These are phyloP conservation scores for Trichoderma gracile DNA, from an alignment of 2,329 filamentous ascomycete species.

Conservation along the genomic window DNA sequence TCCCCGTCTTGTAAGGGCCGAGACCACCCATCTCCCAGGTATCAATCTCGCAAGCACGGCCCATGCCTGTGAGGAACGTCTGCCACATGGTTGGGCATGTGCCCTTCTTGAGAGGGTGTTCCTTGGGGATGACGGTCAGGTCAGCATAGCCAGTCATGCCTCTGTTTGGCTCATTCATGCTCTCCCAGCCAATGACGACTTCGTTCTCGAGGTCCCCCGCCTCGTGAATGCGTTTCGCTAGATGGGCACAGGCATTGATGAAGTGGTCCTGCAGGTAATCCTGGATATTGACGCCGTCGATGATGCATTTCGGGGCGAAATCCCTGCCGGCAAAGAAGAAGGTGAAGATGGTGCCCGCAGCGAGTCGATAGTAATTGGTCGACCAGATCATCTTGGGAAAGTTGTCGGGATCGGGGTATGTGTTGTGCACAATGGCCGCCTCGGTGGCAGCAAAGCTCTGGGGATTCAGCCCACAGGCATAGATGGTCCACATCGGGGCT, in stretches of 20 bases:
- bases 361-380: constrained; percentile 90
- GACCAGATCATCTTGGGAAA: constrained; percentile 99
- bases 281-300: constrained; percentile 93
- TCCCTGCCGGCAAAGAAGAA: constrained; percentile 88
- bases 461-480: constrained; percentile 89
- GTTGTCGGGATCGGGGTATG: constrained; percentile 76
- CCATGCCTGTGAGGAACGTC: constrained; percentile 86
- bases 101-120: constrained; percentile 89
- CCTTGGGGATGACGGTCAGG: constrained; percentile 75
- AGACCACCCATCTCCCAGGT: constrained; percentile 93
- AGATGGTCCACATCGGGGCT: constrained; percentile 96
- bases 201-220: constrained; percentile 85
- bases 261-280: constrained; percentile 92
- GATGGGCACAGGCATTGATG: constrained; percentile 73
- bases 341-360: constrained; percentile 87
- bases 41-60: constrained; percentile 83
- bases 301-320: constrained; percentile 94
- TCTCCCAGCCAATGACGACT: constrained; percentile 93
- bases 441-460: constrained; percentile 81
- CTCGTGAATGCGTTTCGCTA: constrained; percentile 83
- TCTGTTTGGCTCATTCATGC: constrained; percentile 89
- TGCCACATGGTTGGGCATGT: constrained; percentile 95
- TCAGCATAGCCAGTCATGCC: constrained; percentile 84
- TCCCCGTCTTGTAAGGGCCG: constrained; percentile 87
- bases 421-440: constrained; percentile 93